Percentiles rank a stretch among this genome's conserved stretches.
Evolutionary conservation across 2,329 filamentous ascomycete genomes (phyloP).

Genomic region (Stagonosporopsis chrysanthemi): DNA sequence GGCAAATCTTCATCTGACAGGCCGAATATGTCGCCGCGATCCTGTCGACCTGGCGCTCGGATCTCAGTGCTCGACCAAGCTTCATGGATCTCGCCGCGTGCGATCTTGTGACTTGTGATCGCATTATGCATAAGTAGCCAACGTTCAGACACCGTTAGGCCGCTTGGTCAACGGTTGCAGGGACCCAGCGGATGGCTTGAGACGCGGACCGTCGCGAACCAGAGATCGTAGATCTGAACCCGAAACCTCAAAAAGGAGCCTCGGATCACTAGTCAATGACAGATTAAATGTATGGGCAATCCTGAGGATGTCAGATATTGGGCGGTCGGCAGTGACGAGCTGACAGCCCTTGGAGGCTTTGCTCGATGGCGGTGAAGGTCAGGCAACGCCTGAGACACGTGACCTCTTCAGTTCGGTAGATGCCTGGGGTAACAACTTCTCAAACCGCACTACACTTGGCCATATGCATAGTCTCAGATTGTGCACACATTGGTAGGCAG

Average conservation of each 20-base stretch:
- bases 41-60: too few relatives aligned
- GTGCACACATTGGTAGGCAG: neutral
- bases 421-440: neutral
- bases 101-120: slow-evolving; percentile 4
- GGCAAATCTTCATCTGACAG: slow-evolving; percentile 1
- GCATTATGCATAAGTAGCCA: slow-evolving; percentile 12
- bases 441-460: neutral
- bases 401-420: neutral
- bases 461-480: neutral
- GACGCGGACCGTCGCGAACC: slow-evolving; percentile 21
- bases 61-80: neutral
- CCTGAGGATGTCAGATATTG: neutral
- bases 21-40: neutral
- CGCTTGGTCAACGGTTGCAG: slow-evolving; percentile 9
- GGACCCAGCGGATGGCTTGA: slow-evolving; percentile 10
- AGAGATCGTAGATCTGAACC: slow-evolving; percentile 16
- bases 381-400: neutral
- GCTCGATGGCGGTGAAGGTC: neutral
- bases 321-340: neutral
- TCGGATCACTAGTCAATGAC: neutral
- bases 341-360: neutral
- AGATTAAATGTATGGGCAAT: neutral
- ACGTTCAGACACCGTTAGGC: slow-evolving; percentile 13
- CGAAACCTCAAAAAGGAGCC: neutral
- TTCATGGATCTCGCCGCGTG: neutral